Percentiles rank a stretch among this genome's conserved stretches.
These are phyloP conservation scores for Ormosia emarginata DNA, from an alignment of 306 rosid genomes.

Conservation along the genomic window DNA sequence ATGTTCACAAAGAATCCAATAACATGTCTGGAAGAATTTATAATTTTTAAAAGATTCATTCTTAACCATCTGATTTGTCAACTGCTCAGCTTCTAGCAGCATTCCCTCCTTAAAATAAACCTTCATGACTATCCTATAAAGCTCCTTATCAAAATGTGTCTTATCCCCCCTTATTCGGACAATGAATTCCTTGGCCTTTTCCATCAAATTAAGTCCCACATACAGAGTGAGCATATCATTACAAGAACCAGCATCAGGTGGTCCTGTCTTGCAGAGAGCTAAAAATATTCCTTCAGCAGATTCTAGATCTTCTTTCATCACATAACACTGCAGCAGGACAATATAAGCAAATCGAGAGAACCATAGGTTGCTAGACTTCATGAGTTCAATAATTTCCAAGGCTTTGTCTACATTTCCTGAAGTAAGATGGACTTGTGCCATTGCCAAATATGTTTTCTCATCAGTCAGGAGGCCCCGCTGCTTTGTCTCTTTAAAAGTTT, in stretches of 20 bases:
- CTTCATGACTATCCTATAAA: slow-evolving; percentile 62
- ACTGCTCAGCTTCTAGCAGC: slow-evolving; percentile 58
- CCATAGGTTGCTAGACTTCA: slow-evolving; percentile 69
- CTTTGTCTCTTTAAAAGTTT: slow-evolving; percentile 68
- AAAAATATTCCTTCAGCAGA: slow-evolving; percentile 69
- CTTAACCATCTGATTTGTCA: slow-evolving; percentile 50
- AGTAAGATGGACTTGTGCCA: slow-evolving; percentile 89
- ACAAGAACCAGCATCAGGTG: slow-evolving; percentile 88
- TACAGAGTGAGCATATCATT: slow-evolving; percentile 74
- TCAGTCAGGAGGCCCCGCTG: slow-evolving; percentile 62
- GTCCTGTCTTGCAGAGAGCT: slow-evolving; percentile 74
- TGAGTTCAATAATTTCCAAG: slow-evolving; percentile 57
- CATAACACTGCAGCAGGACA: slow-evolving; percentile 79
- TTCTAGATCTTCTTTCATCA: slow-evolving; percentile 67
- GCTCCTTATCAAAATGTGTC: slow-evolving; percentile 61
- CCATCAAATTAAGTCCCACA: slow-evolving; percentile 45
- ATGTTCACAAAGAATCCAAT: slow-evolving; percentile 38
- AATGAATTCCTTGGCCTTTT: slow-evolving; percentile 67
- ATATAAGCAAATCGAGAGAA: slow-evolving; percentile 83
- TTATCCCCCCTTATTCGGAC: slow-evolving; percentile 46
- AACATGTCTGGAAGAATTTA: slow-evolving; percentile 56
- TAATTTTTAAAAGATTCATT: slow-evolving; percentile 29
- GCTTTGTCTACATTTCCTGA: slow-evolving; percentile 71
- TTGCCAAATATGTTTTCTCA: slow-evolving; percentile 86
- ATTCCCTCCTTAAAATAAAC: slow-evolving; percentile 77